Base-by-base conservation (phyloP, 306 rosid species). In the Abrus pulchellus region DNA sequence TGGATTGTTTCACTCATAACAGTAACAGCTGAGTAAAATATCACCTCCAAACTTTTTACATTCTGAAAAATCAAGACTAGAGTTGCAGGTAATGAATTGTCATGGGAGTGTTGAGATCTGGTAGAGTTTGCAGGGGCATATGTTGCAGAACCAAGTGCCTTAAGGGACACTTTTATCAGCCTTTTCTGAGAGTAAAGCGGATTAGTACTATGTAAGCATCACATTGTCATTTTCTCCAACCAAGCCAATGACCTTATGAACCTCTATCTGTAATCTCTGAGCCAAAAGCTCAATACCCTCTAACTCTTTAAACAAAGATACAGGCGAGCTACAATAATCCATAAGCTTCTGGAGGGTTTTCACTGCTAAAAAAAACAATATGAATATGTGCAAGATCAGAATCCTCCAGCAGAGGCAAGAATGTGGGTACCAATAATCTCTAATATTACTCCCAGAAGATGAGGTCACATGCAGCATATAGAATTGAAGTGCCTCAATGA, bases 381-480 rank as follows among this genome's bases (percentile, higher is more conserved):
- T 94, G 95, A 86, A 94, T 83, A 65, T 94, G 99, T 70, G 77
- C 83, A 78, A 88, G 92, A 83, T 94, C 99, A 83, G 91, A 87
- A 90, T 94, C 99, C 86, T 93, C 99, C 89, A 94, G 82, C 65
- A 94, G 90, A 56, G 99, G 97, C 82, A 94, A 89, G 87, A 94
- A 94, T 68, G 97, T 94, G 36, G 99, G 97, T 87, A 94, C 99
- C 99, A 94, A 68, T 97, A 94, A 72, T 95, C 97, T 86, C 99
- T 88, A 27, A 93, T 83, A 64, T 90, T 93, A 82, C 89, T 94
- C 86, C 99, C 99, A 4, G 99, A 87, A 78, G 95, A 83, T 13
- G 98, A 94, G 3, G 99, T 91, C 71, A 93, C 97, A 87, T 94
- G 99, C 10, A 94, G 91, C 88, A 94, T 85, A 88, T 94, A 94